phyloP scores from a whole-genome alignment of 2,329 filamentous ascomycete genomes.

The Venturia pyrina region DNA sequence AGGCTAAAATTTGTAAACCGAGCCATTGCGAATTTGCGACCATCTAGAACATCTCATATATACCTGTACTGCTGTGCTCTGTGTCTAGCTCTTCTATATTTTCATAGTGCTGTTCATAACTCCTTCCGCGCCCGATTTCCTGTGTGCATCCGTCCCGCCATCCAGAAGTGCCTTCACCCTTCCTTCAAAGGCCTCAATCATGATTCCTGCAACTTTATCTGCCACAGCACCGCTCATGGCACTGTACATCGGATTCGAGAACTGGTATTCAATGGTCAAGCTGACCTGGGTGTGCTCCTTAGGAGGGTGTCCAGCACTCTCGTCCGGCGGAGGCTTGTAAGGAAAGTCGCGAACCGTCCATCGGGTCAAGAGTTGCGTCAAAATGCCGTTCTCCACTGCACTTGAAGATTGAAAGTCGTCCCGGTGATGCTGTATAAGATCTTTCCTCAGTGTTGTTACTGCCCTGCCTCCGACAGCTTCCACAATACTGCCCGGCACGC shows the following conservation, averaged over 20 bases:
- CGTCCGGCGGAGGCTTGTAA: slow-evolving; percentile 33
- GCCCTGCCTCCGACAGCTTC: slow-evolving; percentile 63
- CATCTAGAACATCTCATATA: too few relatives aligned
- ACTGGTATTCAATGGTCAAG: slow-evolving; percentile 70
- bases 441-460: slow-evolving; percentile 14
- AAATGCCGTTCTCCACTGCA: slow-evolving; percentile 31
- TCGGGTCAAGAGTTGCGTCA: slow-evolving; percentile 58
- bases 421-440: not conserved
- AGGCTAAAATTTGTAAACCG: too few relatives aligned
- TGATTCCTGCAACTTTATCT: slow-evolving; percentile 71
- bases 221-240: slow-evolving; percentile 72
- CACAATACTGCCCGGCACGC: slow-evolving; percentile 60
- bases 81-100: not conserved
- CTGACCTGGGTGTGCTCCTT: slow-evolving; percentile 59
- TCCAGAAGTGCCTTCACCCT: slow-evolving; percentile 41
- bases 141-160: not conserved
- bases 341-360: slow-evolving; percentile 52
- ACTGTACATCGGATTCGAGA: slow-evolving; percentile 80
- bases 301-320: slow-evolving; percentile 17
- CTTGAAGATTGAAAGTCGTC: not conserved
- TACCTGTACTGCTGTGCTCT: not conserved
- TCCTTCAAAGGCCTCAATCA: slow-evolving; percentile 90
- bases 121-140: not conserved
- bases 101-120: not conserved
- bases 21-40: too few relatives aligned